Conservation (phyloP, 2,329 filamentous ascomycete genomes). For the Aspergillus sp. region DNA sequence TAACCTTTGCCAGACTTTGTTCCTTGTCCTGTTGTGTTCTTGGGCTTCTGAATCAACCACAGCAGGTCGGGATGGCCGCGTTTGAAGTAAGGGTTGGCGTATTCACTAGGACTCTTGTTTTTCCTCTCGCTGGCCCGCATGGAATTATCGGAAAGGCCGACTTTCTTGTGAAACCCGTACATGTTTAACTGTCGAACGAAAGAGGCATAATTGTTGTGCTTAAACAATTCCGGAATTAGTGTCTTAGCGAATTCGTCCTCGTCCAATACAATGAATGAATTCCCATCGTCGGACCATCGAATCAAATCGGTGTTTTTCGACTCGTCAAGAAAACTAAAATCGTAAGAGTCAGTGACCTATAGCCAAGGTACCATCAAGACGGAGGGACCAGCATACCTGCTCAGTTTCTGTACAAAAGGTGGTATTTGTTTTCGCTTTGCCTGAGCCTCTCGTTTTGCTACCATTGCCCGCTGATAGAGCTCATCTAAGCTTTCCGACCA, state of each 20-base stretch:
- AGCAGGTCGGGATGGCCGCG: conserved; percentile 87
- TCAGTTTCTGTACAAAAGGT: conserved; percentile 95
- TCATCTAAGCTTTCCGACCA: conserved; percentile 69
- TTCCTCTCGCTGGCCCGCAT: conserved; percentile 97
- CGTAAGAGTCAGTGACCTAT: conserved; percentile 13
- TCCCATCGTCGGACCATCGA: conserved; percentile 93
- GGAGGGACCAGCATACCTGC: conserved; percentile 68
- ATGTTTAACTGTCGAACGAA: conserved; percentile 72
- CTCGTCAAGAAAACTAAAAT: conserved; percentile 80
- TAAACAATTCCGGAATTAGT: conserved; percentile 73
- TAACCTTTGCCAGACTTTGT: conserved; percentile 52
- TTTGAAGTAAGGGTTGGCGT: conserved; percentile 94
- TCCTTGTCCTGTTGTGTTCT: conserved; percentile 61
- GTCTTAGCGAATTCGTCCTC: conserved; percentile 84
- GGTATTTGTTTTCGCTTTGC: conserved; percentile 93
- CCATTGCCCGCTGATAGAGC: conserved; percentile 74
- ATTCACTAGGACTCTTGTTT: conserved; percentile 97
- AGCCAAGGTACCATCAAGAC: background rate
- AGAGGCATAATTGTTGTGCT: conserved; percentile 77
- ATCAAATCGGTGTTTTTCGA: conserved; percentile 92
- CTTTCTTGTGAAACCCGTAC: conserved; percentile 68
- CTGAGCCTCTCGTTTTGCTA: conserved; percentile 84
- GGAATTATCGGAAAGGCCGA: conserved; percentile 91
- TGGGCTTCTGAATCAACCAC: conserved; percentile 96
- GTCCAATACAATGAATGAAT: conserved; percentile 94